Conservation (phyloP, 225 moss, liverwort and hornwort genomes). For the Antitrichia curtipendula region DNA sequence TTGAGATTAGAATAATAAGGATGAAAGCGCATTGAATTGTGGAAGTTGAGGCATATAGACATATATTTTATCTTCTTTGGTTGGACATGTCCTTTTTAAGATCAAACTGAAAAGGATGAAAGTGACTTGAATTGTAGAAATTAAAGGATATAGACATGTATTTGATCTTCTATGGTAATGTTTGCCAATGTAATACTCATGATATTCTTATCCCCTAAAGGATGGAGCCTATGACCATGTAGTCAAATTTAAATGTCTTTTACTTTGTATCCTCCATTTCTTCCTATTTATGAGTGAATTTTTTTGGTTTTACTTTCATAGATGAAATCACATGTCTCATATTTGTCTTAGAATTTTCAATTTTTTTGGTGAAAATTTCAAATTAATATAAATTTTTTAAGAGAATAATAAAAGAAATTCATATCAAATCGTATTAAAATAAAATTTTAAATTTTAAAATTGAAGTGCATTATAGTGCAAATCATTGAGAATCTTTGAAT, state of each 20-base stretch:
- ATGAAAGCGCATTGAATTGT: background rate
- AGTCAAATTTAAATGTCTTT: background rate
- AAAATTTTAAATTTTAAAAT: background rate
- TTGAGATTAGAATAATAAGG: background rate
- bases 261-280: background rate
- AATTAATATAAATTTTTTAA: background rate
- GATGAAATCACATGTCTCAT: background rate
- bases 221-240: fast-evolving
- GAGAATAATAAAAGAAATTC: background rate
- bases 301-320: background rate
- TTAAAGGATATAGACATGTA: no score
- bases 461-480: background rate
- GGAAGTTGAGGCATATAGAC: background rate
- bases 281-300: background rate
- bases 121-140: no score
- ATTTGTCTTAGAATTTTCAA: background rate
- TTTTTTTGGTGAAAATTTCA: background rate
- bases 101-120: no score
- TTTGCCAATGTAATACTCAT: background rate
- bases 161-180: background rate
- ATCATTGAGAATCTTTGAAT: no score
- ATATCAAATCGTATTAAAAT: no score
- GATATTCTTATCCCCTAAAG: no score
- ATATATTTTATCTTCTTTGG: background rate
- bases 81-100: no score